Conservation (phyloP, 1,284 basidiomycete species). For the Gymnopus androsaceus region DNA sequence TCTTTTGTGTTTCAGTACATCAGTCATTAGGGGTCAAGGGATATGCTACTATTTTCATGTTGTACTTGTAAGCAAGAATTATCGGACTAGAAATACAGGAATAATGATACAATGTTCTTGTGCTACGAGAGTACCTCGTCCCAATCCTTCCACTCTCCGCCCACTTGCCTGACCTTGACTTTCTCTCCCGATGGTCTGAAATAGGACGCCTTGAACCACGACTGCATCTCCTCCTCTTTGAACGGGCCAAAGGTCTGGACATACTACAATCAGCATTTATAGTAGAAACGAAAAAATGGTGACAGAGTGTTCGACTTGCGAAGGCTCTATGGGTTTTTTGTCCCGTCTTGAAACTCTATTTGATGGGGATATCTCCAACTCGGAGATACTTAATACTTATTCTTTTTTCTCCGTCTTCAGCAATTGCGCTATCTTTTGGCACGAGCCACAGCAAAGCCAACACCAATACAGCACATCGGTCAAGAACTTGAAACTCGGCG, state of each 20-base stretch:
- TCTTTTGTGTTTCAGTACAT: constrained; percentile 94
- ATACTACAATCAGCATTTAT: too few relatives aligned
- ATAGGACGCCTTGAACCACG: constrained; percentile 75
- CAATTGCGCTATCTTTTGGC: too few relatives aligned
- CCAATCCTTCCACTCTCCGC: constrained; percentile 75
- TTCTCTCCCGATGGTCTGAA: constrained; percentile 76
- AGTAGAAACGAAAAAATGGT: too few relatives aligned
- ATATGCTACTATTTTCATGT: background rate
- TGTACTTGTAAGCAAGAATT: background rate
- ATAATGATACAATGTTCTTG: constrained; percentile 12
- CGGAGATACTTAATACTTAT: too few relatives aligned
- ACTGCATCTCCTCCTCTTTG: constrained; percentile 69
- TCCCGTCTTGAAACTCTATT: too few relatives aligned
- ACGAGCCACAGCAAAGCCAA: too few relatives aligned
- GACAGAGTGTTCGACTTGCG: too few relatives aligned
- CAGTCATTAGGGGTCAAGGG: constrained; percentile 55
- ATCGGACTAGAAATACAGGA: constrained; percentile 10
- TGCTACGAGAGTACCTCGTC: constrained; percentile 54
- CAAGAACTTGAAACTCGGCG: too few relatives aligned
- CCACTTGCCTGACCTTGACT: constrained; percentile 63
- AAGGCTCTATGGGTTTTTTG: too few relatives aligned
- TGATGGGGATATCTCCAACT: too few relatives aligned
- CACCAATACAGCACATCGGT: too few relatives aligned
- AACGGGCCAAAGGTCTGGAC: constrained; percentile 77
- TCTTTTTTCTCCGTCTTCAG: too few relatives aligned